A percentile compares a stretch with the other conserved stretches of the same genome.
Conservation (phyloP, 1,284 basidiomycete species). For the Microbotryum scabiosae region DNA sequence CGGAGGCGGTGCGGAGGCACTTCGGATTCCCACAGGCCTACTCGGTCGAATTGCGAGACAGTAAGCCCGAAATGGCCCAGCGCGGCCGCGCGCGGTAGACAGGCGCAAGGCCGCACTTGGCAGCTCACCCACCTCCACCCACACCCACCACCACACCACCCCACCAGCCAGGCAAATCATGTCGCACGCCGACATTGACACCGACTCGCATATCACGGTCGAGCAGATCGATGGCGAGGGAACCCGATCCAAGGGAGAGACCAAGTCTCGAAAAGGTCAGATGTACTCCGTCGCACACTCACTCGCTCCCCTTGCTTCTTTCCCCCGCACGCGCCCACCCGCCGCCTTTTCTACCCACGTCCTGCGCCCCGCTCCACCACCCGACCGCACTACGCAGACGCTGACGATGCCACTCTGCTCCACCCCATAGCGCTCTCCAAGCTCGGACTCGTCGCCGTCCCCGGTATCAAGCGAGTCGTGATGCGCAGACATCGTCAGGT, state of each 20-base stretch:
- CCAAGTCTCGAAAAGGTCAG: slow-evolving; percentile 24
- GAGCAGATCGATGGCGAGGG: slow-evolving; percentile 1
- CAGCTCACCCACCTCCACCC: not conserved
- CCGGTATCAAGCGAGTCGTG: slow-evolving; percentile 89
- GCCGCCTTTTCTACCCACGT: not conserved
- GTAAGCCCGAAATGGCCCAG: too few species aligned
- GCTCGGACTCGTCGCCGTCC: slow-evolving; percentile 78
- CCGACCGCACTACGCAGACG: not conserved
- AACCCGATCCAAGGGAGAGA: slow-evolving; percentile 13
- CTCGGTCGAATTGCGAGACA: too few species aligned
- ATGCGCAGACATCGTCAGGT: slow-evolving; percentile 91
- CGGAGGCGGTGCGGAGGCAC: not conserved
- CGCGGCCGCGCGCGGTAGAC: not conserved
- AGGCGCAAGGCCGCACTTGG: not conserved
- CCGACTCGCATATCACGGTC: not conserved
- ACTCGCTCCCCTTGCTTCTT: not conserved
- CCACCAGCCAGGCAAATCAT: not conserved
- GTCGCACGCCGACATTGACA: slow-evolving; percentile 13
- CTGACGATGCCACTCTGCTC: slow-evolving; percentile 12
- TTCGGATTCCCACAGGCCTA: not conserved
- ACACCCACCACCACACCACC: too few species aligned
- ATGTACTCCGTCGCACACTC: too few species aligned
- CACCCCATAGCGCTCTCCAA: slow-evolving; percentile 53
- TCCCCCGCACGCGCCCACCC: not conserved
- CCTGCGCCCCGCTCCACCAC: not conserved